phyloP scores from a whole-genome alignment of 371 early-diverging fungal species.

The Mucor saturninus region DNA sequence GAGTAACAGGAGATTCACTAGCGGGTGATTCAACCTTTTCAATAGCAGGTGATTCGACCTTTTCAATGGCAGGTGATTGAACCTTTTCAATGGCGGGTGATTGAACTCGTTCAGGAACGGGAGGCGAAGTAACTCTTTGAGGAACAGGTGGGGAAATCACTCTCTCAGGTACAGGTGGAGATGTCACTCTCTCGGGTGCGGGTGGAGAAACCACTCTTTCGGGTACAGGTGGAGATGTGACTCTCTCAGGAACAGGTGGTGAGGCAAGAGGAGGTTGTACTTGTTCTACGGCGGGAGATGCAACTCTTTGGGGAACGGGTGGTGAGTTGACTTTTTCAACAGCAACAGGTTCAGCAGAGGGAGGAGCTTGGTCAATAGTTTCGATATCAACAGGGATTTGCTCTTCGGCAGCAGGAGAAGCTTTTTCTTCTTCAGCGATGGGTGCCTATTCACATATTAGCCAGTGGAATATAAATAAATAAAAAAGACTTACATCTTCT shows the following conservation, averaged over 20 bases:
- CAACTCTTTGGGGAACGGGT: conserved; percentile 2
- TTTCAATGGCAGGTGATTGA: no score
- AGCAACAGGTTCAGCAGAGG: conserved; percentile 5
- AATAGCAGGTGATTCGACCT: not conserved
- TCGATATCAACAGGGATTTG: not conserved
- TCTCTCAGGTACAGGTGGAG: not conserved
- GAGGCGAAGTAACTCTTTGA: not conserved
- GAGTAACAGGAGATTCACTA: not conserved
- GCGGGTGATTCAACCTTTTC: not conserved
- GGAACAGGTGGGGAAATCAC: not conserved
- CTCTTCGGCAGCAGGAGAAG: not conserved
- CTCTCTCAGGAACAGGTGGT: conserved; percentile 4
- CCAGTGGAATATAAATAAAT: no score
- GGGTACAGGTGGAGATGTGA: not conserved
- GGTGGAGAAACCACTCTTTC: not conserved
- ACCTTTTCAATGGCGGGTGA: not conserved
- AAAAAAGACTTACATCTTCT: not conserved
- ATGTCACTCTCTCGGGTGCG: not conserved
- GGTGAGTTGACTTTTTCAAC: not conserved
- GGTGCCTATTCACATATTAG: not conserved
- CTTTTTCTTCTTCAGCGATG: not conserved
- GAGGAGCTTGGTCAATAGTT: not conserved
- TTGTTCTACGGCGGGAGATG: not conserved
- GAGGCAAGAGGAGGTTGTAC: not conserved
- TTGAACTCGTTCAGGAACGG: not conserved